Evolutionary conservation across 768 basidiomycete genomes (phyloP), one percentile per base, ranked within the genome.

Genomic region (Phanerodontia chrysosporium): DNA sequence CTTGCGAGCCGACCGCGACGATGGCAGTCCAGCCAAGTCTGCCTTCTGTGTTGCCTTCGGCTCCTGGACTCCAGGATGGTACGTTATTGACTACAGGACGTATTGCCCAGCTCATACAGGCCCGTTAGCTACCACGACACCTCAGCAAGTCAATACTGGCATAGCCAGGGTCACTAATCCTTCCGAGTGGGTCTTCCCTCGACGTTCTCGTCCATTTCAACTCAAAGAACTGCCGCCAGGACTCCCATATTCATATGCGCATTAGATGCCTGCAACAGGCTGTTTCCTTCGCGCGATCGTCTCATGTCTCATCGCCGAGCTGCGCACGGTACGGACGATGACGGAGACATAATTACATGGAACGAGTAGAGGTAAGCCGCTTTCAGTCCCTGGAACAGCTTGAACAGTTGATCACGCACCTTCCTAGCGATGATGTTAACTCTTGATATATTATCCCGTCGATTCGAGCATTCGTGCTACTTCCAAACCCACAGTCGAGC

Each of bases 191-290:
- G 85, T 76, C 12, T 21, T 18, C 39, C 32, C 32, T 35, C 8
- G 32, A 42, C 18, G 39, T 18, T 10, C 39, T 4, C 18, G 10
- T 42, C 39, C 39, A 60, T 65, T 12, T 60, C 21, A 28, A 30
- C 53, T 51, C 24, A 5, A 58, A 92, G n/a, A n/a, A n/a, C n/a
- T n/a, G n/a, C n/a, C n/a, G n/a, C n/a, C n/a, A n/a, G 90, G 62
- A 91, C 89, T 1, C 84, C 89, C 0, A 87, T 92, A n/a, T 90
- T 83, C 68, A 90, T 92, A 57, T 92, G 90, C 64, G 85, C 78
- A 3, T 74, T 87, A 35, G 72, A 80, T 84, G 85, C 81, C 53
- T 93, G 90, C 69, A 79, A 80, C 67, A 84, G 88, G 27, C 75
- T 92, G 44, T 90, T 87, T 66, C 89, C 87, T 21, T 82, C 83